Conservation (phyloP, 495 filamentous ascomycete genomes). For the Talaromyces nanjingensis region DNA sequence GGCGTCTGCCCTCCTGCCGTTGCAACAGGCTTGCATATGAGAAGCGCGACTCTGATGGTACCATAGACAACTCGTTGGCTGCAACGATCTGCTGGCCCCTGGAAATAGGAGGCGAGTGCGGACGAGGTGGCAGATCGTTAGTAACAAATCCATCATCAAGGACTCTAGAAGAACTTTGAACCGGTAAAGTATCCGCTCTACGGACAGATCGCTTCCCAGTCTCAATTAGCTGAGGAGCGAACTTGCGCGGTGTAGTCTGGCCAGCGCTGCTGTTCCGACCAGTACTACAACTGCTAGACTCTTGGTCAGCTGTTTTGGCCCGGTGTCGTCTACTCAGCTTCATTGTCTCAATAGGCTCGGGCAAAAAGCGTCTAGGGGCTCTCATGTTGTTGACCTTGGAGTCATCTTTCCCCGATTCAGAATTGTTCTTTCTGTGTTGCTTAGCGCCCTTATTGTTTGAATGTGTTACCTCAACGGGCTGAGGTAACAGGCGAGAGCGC, state of each 20-base stretch:
- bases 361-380: constrained; percentile 18
- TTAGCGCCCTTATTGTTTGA: constrained; percentile 10
- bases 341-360: constrained; percentile 26
- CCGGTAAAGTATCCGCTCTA: constrained; percentile 21
- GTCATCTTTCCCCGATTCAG: background rate
- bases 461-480: background rate
- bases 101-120: constrained; percentile 12
- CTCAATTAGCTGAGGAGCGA: constrained; percentile 53
- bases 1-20: constrained; percentile 34
- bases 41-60: constrained; percentile 33
- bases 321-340: constrained; percentile 15
- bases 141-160: constrained; percentile 7
- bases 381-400: constrained; percentile 25
- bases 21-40: constrained; percentile 38
- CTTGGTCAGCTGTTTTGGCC: constrained; percentile 10
- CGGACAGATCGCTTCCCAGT: constrained; percentile 45
- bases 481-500: background rate
- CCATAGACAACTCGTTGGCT: constrained; percentile 3
- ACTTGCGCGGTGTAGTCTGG: constrained; percentile 32
- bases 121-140: constrained; percentile 22
- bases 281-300: constrained; percentile 5
- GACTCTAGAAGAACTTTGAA: constrained; percentile 7
- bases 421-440: background rate
- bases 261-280: constrained; percentile 2
- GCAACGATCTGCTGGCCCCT: constrained; percentile 13